Base-by-base conservation (phyloP, 164 flowering plant genomes). In the Stephania yunnanensis region DNA sequence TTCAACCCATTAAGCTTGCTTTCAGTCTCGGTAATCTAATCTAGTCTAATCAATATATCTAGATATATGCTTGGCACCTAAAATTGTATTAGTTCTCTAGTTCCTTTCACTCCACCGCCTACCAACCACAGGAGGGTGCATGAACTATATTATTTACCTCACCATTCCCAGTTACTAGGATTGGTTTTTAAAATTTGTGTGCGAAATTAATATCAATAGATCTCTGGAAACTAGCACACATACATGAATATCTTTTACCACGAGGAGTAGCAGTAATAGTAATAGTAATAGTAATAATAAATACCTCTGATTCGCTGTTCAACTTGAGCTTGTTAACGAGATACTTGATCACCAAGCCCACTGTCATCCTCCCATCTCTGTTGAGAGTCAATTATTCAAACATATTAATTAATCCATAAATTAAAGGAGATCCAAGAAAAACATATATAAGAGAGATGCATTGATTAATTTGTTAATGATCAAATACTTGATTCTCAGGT, bases 251-350 rank as follows among this genome's bases (percentile, higher is more conserved):
- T 25, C 25, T 25, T 25, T 25, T 25, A 25, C 25, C 25, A 25
- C 25, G 25, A 25, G 25, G 25, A 25, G 25, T 25, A 25, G 25
- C 25, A 25, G 25, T 25, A 25, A 25, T 25, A 25, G n/a, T 50
- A 50, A 50, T 9, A 50, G 55, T 50, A 12, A 50, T 50, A 8
- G 15, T 7, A 9, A 2, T 15, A 15, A 31, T 78, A 81, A 84
- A 46, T 90, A 95, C 99, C 99, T 95, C 94, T 75, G 94, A 89
- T 89, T 93, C 99, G 85, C 82, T 87, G 74, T 90, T 91, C 84
- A 95, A 80, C 81, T 84, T 81, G 78, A 93, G 89, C 88, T 95
- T 95, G 72, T 88, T 93, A 75, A 86, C 92, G 87, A 95, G 80
- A 83, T 95, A 95, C 86, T 95, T 93, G 83, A 85, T 85, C 74